Percentiles rank a stretch among this genome's conserved stretches.
Evolutionary conservation across 495 filamentous ascomycete species (phyloP).

Genomic region (Talaromyces thailandensis): DNA sequence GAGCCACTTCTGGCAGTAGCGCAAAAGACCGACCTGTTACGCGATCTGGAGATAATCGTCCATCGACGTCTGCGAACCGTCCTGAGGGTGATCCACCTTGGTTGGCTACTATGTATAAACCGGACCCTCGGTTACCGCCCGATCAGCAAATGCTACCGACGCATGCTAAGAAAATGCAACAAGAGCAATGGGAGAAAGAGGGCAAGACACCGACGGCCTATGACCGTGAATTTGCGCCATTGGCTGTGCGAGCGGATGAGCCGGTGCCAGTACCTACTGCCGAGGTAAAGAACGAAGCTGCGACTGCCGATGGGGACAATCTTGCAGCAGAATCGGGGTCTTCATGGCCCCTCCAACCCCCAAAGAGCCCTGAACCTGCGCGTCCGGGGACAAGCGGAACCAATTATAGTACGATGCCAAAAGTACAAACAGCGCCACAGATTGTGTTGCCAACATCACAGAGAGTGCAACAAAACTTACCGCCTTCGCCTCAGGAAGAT

Average conservation of each 20-base stretch:
- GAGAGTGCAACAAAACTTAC: constrained; percentile 30
- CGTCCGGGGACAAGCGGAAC: constrained; percentile 30
- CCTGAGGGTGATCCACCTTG: constrained; percentile 95
- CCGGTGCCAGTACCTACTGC: constrained; percentile 12
- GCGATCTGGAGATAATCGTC: constrained; percentile 48
- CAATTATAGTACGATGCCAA: constrained; percentile 47
- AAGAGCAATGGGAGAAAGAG: constrained; percentile 91
- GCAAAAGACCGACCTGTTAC: constrained; percentile 51
- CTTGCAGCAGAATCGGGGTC: constrained; percentile 4
- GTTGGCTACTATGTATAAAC: constrained; percentile 91
- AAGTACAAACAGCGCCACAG: constrained; percentile 33
- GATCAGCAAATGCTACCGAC: constrained; percentile 95
- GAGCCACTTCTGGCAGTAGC: constrained; percentile 28
- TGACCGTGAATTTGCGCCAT: constrained; percentile 72
- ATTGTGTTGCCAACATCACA: constrained; percentile 22
- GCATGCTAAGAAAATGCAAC: constrained; percentile 80
- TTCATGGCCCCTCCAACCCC: constrained; percentile 8
- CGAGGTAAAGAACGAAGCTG: constrained; percentile 17
- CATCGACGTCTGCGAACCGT: constrained; percentile 52
- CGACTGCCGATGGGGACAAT: constrained; percentile 22
- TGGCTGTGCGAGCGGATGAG: constrained; percentile 49
- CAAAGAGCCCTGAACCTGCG: constrained; percentile 25
- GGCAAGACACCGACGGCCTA: constrained; percentile 73
- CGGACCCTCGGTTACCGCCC: constrained; percentile 86
- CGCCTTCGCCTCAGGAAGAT: constrained; percentile 23